Conservation (phyloP, 441 rosid genomes). For the Corymbia calophylla region DNA sequence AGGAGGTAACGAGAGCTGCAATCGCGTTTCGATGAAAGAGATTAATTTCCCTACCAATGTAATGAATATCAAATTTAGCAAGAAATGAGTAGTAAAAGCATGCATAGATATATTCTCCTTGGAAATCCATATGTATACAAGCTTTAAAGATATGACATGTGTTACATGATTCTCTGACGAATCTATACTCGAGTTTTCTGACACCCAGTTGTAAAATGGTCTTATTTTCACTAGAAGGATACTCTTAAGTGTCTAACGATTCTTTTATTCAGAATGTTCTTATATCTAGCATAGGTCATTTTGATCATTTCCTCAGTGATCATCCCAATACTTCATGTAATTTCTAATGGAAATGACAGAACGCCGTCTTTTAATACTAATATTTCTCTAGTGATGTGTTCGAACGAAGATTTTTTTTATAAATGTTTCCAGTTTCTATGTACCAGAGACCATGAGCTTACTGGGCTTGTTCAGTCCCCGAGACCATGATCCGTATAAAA, state of each 20-base stretch:
- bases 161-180: background rate
- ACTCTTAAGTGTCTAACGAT: background rate
- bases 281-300: background rate
- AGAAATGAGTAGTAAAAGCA: background rate
- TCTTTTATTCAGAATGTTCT: background rate
- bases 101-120: background rate
- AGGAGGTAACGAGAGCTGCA: background rate
- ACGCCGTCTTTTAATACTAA: background rate
- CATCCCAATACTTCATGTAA: background rate
- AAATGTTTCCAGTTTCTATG: background rate
- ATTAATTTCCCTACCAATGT: background rate
- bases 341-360: background rate
- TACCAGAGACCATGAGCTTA: background rate
- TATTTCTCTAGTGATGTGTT: background rate
- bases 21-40: background rate
- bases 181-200: background rate
- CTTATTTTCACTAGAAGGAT: background rate
- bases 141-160: background rate
- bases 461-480: background rate
- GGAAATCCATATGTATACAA: background rate
- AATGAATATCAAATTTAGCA: background rate
- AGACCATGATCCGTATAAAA: background rate
- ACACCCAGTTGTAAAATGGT: background rate
- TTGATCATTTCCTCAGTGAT: background rate
- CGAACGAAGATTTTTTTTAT: background rate